A percentile compares a stretch with the other conserved stretches of the same genome.
Evolutionary conservation across 495 filamentous ascomycete species (phyloP).

Genomic region (Penicilliopsis zonata): DNA sequence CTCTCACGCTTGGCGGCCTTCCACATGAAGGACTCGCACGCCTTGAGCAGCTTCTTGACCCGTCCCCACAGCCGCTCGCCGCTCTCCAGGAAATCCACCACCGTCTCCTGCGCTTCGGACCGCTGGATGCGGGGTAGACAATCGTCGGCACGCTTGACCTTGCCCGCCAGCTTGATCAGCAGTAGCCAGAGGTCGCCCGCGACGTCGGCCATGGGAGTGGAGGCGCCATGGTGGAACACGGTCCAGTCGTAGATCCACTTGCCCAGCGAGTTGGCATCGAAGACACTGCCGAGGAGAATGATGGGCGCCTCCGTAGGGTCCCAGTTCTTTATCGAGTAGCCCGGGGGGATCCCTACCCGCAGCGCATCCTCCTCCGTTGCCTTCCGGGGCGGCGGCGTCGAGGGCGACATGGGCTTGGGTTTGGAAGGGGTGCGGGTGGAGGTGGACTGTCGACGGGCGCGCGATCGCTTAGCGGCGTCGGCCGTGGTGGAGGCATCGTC

Average conservation of each 20-base stretch:
- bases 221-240: slow-evolving; percentile 77
- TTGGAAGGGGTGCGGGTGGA: slow-evolving; percentile 33
- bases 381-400: slow-evolving; percentile 42
- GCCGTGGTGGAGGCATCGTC: no score
- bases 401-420: slow-evolving; percentile 29
- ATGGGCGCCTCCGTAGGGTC: slow-evolving; percentile 90
- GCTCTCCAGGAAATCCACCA: slow-evolving; percentile 85
- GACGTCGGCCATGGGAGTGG: slow-evolving; percentile 79
- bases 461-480: slow-evolving; percentile 31
- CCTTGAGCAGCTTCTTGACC: slow-evolving; percentile 77
- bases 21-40: slow-evolving; percentile 91
- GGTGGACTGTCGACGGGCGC: slow-evolving; percentile 37
- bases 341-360: slow-evolving; percentile 69
- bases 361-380: slow-evolving; percentile 81
- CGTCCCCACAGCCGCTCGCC: slow-evolving; percentile 80
- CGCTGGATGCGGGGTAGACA: slow-evolving; percentile 60
- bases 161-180: slow-evolving; percentile 89
- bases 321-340: slow-evolving; percentile 98
- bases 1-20: slow-evolving; percentile 57
- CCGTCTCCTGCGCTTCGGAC: slow-evolving; percentile 61
- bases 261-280: slow-evolving; percentile 92
- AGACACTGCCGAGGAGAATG: slow-evolving; percentile 87
- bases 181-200: slow-evolving; percentile 93
- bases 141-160: slow-evolving; percentile 86
- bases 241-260: slow-evolving; percentile 99